Conservation (phyloP, 2,329 filamentous ascomycete species). For the Scleromitrula shiraiana region DNA sequence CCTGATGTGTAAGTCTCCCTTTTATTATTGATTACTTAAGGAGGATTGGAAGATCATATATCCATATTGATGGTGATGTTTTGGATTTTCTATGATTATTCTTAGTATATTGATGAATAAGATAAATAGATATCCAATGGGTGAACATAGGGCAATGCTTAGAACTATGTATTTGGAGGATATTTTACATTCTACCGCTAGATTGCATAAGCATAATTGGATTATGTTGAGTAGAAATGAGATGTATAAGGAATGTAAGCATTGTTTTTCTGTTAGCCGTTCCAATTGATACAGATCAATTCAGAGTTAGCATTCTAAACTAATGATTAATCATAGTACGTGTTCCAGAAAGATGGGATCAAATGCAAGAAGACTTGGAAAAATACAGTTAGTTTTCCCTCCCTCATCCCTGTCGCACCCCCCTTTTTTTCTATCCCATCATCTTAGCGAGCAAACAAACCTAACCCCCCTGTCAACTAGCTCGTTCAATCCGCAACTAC, state of each 20-base stretch:
- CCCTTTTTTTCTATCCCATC: background rate
- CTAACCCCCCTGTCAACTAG: background rate
- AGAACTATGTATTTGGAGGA: conserved; percentile 13
- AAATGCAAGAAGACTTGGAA: conserved; percentile 14
- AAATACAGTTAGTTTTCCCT: conserved; percentile 14
- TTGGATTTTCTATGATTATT: too few relatives aligned
- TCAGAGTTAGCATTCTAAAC: background rate
- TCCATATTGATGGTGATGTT: background rate
- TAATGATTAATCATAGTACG: conserved; percentile 4
- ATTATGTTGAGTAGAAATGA: conserved; percentile 14
- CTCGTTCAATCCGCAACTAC: conserved; percentile 11
- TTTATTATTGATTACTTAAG: background rate
- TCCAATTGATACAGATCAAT: background rate
- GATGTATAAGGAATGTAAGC: conserved; percentile 14
- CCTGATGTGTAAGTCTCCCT: background rate
- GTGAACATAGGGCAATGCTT: conserved; percentile 11
- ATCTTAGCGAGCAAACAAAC: background rate
- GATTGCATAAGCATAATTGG: conserved; percentile 16
- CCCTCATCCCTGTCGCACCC: background rate
- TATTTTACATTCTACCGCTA: conserved; percentile 13
- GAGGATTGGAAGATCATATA: background rate
- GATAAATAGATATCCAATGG: conserved; percentile 2
- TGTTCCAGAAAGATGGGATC: conserved; percentile 10
- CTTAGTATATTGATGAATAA: too few relatives aligned
- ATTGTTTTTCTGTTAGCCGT: background rate